Percentiles rank a stretch among this genome's conserved stretches.
Conservation (phyloP, 2,329 filamentous ascomycete genomes). For the Orbilia oligospora region DNA sequence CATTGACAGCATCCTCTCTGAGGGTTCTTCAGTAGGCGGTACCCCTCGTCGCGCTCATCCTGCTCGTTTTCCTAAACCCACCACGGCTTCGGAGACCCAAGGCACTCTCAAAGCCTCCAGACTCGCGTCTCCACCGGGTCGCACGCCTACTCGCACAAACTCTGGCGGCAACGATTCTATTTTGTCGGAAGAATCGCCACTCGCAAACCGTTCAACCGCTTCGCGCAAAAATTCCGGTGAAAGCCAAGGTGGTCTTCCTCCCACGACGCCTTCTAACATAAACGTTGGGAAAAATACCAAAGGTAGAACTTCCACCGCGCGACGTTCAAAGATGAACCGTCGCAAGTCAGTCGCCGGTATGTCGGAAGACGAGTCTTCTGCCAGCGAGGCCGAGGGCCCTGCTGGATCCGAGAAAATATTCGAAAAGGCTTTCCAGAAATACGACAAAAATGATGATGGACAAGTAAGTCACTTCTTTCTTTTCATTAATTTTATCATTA, state of each 20-base stretch:
- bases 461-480: slow-evolving; percentile 23
- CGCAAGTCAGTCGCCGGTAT: slow-evolving; percentile 53
- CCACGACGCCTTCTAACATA: slow-evolving; percentile 32
- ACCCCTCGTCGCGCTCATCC: slow-evolving; percentile 59
- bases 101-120: slow-evolving; percentile 50
- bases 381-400: slow-evolving; percentile 45
- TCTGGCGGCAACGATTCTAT: slow-evolving; percentile 34
- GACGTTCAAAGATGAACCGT: slow-evolving; percentile 51
- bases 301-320: slow-evolving; percentile 50
- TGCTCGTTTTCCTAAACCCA: slow-evolving; percentile 55
- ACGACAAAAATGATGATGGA: slow-evolving; percentile 49
- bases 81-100: slow-evolving; percentile 47
- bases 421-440: slow-evolving; percentile 52
- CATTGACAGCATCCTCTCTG: slow-evolving; percentile 57
- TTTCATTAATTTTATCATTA: not conserved
- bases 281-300: slow-evolving; percentile 42
- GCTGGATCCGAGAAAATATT: slow-evolving; percentile 47
- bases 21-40: slow-evolving; percentile 52
- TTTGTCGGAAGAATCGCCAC: slow-evolving; percentile 35
- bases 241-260: slow-evolving; percentile 24
- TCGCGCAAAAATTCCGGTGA: slow-evolving; percentile 50
- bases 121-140: slow-evolving; percentile 53
- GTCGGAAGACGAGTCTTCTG: slow-evolving; percentile 58
- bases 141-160: slow-evolving; percentile 46
- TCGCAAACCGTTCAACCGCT: slow-evolving; percentile 7